Percentiles rank a stretch among this genome's conserved stretches.
Conservation (phyloP, 2,329 filamentous ascomycete species). For the Aureobasidium namibiae region DNA sequence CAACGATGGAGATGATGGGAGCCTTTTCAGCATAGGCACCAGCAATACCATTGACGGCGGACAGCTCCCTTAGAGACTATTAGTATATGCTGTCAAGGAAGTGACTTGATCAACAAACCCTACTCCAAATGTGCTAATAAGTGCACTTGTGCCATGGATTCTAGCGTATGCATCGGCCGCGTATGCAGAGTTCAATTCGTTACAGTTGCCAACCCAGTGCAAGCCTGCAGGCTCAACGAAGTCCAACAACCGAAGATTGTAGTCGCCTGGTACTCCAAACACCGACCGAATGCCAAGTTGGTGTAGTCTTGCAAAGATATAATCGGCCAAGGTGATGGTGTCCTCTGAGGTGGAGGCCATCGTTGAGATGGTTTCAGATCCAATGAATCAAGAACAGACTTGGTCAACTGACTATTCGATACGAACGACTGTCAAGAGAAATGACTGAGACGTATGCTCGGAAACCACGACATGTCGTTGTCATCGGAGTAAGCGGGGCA, state of each 20-base stretch:
- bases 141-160: constrained; percentile 10
- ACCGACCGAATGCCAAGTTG: constrained; percentile 37
- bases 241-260: constrained; percentile 38
- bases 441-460: not conserved
- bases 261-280: constrained; percentile 40
- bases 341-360: not conserved
- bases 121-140: constrained; percentile 41
- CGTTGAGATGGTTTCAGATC: not conserved
- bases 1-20: constrained; percentile 41
- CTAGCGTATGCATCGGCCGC: constrained; percentile 20
- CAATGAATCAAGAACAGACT: not conserved
- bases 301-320: constrained; percentile 33
- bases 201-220: constrained; percentile 53
- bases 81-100: no score
- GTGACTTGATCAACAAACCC: no score
- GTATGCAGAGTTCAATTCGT: constrained; percentile 49
- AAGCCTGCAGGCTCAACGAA: constrained; percentile 47
- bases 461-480: not conserved
- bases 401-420: not conserved
- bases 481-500: constrained; percentile 3
- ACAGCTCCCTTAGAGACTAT: no score
- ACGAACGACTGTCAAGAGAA: not conserved
- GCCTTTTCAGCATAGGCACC: constrained; percentile 40
- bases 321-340: constrained; percentile 18
- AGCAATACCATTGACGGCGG: constrained; percentile 39